Base-by-base conservation (phyloP, 129 eudicot species). In the Tanacetum coccineum region DNA sequence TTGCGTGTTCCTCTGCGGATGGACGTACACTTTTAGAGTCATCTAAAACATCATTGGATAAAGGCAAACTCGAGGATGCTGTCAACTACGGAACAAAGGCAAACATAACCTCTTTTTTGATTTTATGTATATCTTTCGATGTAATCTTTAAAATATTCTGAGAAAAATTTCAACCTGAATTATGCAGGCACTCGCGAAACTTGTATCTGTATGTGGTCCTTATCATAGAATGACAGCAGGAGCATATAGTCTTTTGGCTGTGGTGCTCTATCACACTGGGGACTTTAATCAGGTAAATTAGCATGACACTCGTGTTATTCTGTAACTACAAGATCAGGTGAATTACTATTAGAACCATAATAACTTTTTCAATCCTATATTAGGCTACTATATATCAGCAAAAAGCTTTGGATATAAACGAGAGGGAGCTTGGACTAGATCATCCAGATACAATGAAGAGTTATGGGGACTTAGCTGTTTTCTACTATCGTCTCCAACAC, bases 401-500 rank as follows among this genome's bases (percentile, higher is more conserved):
- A 76, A 92, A 92, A 66, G 98, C 98, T 79, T 73, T 92, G 75
- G 98, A 92, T 81, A 92, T 92, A 76, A 92, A 92, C 68, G 98
- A 92, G 83, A 86, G 98, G 78, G 98, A 92, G 76, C 91, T 92
- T 70, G 98, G 98, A 56, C 96, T 92, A 25, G 98, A 92, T 80
- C 98, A 92, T 78, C 98, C 98, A 22, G 98, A 92, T 74, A 92
- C 98, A 63, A 92, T 92, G 98, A 92, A 92, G 83, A 92, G 98
- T 81, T 92, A 92, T 49, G 98, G 98, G 53, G 98, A 92, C 74
- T 77, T 92, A 61, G 98, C 98, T 44, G 98, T 92, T 72, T 92
- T 92, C 76, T 92, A 92, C 83, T 92, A 92, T 14, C 81, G 98
- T 21, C 98, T 92, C 69, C 98, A 92, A 80, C 98, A 92, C 66